These are phyloP conservation scores for Metschnikowia gruessii DNA, from an alignment of 805 yeast genomes.

Conservation along the genomic window DNA sequence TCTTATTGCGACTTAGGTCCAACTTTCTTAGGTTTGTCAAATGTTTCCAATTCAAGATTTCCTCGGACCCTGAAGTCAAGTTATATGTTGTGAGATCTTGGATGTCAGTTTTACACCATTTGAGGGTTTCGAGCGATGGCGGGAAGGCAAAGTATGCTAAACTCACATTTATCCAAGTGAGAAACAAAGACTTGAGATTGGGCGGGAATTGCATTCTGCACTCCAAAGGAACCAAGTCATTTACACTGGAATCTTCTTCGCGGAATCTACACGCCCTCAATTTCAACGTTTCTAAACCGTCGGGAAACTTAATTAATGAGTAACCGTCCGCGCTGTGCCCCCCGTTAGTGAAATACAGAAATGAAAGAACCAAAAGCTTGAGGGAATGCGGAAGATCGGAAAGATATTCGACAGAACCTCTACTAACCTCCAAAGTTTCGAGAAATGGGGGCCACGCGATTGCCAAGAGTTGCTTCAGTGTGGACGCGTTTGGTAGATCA, in stretches of 20 bases:
- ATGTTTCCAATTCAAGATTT: constrained; percentile 24
- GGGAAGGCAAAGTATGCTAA: constrained; percentile 29
- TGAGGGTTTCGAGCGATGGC: constrained; percentile 19
- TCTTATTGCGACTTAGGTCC: constrained; percentile 24
- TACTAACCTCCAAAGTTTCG: constrained; percentile 23
- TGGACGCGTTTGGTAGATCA: constrained; percentile 20
- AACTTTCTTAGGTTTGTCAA: constrained; percentile 23
- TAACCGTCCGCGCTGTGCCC: constrained; percentile 12
- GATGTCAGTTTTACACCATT: constrained; percentile 28
- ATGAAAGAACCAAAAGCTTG: constrained; percentile 27
- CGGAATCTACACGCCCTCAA: not conserved
- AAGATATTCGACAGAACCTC: constrained; percentile 21
- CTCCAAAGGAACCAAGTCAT: constrained; percentile 5
- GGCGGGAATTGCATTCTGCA: constrained; percentile 25
- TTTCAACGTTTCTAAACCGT: constrained; percentile 22
- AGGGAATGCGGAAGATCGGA: constrained; percentile 22
- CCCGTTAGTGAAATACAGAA: constrained; percentile 19
- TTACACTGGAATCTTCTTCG: no score
- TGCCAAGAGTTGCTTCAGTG: constrained; percentile 18
- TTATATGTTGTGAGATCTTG: constrained; percentile 23
- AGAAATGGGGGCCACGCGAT: constrained; percentile 27
- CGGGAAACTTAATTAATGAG: constrained; percentile 29
- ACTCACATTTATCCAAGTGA: no score
- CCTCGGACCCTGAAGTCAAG: constrained; percentile 3
- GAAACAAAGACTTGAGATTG: constrained; percentile 21